These are phyloP conservation scores for Lupinus albus DNA, from an alignment of 306 rosid species.

Conservation along the genomic window DNA sequence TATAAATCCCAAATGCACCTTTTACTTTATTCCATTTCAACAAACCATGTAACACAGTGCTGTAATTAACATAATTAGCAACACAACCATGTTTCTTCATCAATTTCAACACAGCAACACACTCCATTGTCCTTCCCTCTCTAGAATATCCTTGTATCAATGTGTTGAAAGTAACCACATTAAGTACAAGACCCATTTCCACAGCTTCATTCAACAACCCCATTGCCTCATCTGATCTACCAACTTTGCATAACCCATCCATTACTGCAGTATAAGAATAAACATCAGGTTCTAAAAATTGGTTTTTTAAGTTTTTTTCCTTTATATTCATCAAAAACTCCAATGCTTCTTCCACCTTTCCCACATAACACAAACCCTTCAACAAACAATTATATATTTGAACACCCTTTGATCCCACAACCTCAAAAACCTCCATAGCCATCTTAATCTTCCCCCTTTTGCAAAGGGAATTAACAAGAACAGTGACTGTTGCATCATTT, in stretches of 20 bases:
- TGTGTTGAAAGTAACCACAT: conserved; percentile 65
- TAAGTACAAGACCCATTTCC: conserved; percentile 58
- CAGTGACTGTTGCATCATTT: conserved; percentile 51
- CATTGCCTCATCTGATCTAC: conserved; percentile 75
- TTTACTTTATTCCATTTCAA: conserved; percentile 63
- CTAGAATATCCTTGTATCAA: conserved; percentile 71
- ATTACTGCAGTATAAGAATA: conserved; percentile 69
- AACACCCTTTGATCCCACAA: conserved; percentile 54
- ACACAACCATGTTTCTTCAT: conserved; percentile 58
- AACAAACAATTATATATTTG: conserved; percentile 71
- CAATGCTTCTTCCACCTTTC: conserved; percentile 75
- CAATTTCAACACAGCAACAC: conserved; percentile 55
- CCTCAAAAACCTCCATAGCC: conserved; percentile 65
- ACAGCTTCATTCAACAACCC: conserved; percentile 66
- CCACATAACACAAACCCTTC: conserved; percentile 81
- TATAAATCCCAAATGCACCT: conserved; percentile 48
- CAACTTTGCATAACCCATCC: conserved; percentile 88
- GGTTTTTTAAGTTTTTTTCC: not conserved
- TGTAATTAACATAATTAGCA: conserved; percentile 68
- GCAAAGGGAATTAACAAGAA: conserved; percentile 61
- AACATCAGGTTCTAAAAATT: conserved; percentile 53
- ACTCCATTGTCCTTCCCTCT: conserved; percentile 72
- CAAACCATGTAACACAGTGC: conserved; percentile 70
- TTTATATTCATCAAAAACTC: conserved; percentile 64
- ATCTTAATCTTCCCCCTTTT: conserved; percentile 66